phyloP scores from a whole-genome alignment of 495 filamentous ascomycete genomes.

The Pyrenula massariospora region DNA sequence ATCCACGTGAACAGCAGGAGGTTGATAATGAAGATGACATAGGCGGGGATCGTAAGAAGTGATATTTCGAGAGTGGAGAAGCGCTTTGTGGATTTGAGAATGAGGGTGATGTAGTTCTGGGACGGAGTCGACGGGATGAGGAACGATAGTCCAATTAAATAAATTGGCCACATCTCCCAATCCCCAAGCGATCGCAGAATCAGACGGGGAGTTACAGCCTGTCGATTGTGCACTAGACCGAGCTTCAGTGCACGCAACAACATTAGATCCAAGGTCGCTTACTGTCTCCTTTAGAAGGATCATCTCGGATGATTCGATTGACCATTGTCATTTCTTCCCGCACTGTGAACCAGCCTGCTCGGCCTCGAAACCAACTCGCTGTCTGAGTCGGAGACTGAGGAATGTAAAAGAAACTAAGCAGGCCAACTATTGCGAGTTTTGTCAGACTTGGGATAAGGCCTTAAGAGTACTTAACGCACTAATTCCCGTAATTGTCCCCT shows the following conservation, averaged over 20 bases:
- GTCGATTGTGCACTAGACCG: slow-evolving; percentile 37
- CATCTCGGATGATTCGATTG: slow-evolving; percentile 61
- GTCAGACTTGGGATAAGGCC: no score
- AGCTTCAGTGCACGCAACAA: background rate
- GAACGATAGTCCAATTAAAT: slow-evolving; percentile 31
- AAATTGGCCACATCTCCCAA: slow-evolving; percentile 64
- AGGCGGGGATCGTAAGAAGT: slow-evolving; percentile 37
- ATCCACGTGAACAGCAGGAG: slow-evolving; percentile 21
- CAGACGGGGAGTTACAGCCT: slow-evolving; percentile 43
- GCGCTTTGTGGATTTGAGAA: slow-evolving; percentile 26
- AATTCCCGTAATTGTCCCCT: slow-evolving; percentile 40
- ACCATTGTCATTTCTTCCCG: slow-evolving; percentile 51
- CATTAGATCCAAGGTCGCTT: slow-evolving; percentile 8
- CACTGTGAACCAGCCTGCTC: slow-evolving; percentile 44
- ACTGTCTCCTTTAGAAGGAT: slow-evolving; percentile 63
- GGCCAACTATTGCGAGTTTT: slow-evolving; percentile 30
- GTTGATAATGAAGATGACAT: slow-evolving; percentile 32
- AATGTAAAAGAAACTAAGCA: slow-evolving; percentile 56
- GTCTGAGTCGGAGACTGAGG: slow-evolving; percentile 65
- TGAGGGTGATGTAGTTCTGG: slow-evolving; percentile 31
- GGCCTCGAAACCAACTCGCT: slow-evolving; percentile 52
- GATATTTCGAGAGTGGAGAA: slow-evolving; percentile 42
- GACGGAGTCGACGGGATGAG: slow-evolving; percentile 32
- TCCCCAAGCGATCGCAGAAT: slow-evolving; percentile 51
- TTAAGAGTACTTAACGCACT: slow-evolving; percentile 9